phyloP scores from a whole-genome alignment of 352 stramenopile species.

The Thalassiosira hispida region DNA sequence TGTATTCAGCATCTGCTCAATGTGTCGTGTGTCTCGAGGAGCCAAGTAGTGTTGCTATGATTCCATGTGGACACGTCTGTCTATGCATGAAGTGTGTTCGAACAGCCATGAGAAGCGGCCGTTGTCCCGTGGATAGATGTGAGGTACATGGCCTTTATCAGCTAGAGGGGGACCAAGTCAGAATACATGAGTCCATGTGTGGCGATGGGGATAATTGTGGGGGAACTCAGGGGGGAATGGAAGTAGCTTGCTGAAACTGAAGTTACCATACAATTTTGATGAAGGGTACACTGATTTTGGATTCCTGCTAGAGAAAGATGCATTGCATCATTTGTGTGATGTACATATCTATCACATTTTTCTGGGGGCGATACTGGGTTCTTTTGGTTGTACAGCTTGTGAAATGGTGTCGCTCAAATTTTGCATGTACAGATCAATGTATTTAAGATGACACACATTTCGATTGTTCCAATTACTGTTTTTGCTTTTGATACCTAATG shows the following conservation, averaged over 20 bases:
- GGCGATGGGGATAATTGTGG: not conserved
- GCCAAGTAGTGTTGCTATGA: constrained; percentile 31
- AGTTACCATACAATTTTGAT: no score
- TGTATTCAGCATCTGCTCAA: constrained; percentile 33
- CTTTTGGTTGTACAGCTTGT: no score
- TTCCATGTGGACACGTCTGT: constrained; percentile 50
- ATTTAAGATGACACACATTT: no score
- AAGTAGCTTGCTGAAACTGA: constrained; percentile 12
- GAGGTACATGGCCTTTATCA: constrained; percentile 41
- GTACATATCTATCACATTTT: no score
- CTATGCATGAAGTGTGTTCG: constrained; percentile 36
- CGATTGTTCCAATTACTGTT: no score
- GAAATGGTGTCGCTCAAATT: no score
- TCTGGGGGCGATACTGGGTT: no score
- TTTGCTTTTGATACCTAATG: no score
- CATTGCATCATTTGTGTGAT: no score
- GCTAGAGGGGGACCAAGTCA: constrained; percentile 27
- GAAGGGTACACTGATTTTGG: no score
- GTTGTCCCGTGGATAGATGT: constrained; percentile 50
- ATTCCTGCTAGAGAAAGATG: no score
- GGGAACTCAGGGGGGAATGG: not conserved
- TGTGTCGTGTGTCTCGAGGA: constrained; percentile 45
- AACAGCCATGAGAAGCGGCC: constrained; percentile 20
- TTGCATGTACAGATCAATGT: no score
- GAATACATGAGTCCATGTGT: constrained; percentile 7